Conservation (phyloP, 108 stramenopile genomes). For the Chaetoceros muelleri region DNA sequence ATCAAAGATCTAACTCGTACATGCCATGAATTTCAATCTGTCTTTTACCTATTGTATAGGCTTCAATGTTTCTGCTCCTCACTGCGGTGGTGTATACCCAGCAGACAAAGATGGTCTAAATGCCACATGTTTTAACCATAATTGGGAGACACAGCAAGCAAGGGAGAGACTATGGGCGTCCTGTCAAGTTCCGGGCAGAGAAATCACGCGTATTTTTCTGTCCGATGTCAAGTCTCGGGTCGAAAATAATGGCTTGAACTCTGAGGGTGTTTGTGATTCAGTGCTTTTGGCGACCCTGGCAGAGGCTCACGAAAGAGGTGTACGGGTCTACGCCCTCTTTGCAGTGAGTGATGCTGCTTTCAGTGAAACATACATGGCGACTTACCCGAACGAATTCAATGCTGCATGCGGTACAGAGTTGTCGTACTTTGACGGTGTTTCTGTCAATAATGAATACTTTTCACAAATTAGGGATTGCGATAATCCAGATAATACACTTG, state of each 20-base stretch:
- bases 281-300: not conserved
- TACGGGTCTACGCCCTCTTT: not conserved
- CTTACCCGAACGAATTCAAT: not conserved
- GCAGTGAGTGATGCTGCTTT: not conserved
- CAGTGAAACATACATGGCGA: not conserved
- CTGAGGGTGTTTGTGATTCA: not conserved
- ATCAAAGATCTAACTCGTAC: not conserved
- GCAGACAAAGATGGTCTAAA: not conserved
- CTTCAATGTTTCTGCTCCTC: not conserved
- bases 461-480: not conserved
- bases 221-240: not conserved
- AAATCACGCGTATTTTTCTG: not conserved
- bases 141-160: not conserved
- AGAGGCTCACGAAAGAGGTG: not conserved
- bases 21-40: too few relatives aligned
- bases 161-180: slow-evolving; percentile 1
- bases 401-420: not conserved
- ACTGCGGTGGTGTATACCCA: slow-evolving; percentile 2
- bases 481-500: not conserved
- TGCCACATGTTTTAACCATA: not conserved
- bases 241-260: slow-evolving; percentile 1
- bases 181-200: not conserved
- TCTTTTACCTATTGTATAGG: not conserved
- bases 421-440: not conserved
- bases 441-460: slow-evolving; percentile 3